Evolutionary conservation across 2,329 filamentous ascomycete species (phyloP).

Genomic region (Tetracladium maxilliforme): DNA sequence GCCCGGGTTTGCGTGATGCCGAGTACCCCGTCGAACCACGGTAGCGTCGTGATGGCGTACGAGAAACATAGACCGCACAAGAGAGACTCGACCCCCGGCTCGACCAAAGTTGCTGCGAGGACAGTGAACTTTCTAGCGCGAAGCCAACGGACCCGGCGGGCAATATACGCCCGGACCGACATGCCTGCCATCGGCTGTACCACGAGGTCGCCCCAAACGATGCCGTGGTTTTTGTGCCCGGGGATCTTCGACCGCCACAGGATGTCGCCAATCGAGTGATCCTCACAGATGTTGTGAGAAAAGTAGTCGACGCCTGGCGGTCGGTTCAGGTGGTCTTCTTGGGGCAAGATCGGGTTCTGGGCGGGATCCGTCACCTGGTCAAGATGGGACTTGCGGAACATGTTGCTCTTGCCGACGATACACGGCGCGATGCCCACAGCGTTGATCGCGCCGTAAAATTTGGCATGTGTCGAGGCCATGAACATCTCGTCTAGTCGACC

Average conservation of each 20-base stretch:
- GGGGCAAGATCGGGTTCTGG: constrained; percentile 24
- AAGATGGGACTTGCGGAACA: constrained; percentile 90
- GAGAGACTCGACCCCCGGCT: constrained; percentile 82
- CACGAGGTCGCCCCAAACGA: constrained; percentile 74
- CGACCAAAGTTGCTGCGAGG: constrained; percentile 72
- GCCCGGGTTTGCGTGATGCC: constrained; percentile 51
- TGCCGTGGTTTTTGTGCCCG: constrained; percentile 53
- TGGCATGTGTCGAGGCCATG: constrained; percentile 84
- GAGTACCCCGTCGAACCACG: constrained; percentile 38
- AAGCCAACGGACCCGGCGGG: constrained; percentile 76
- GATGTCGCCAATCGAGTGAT: constrained; percentile 86
- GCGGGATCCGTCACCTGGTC: constrained; percentile 49
- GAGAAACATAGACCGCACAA: constrained; percentile 70
- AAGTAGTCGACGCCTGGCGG: constrained; percentile 76
- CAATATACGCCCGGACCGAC: constrained; percentile 62
- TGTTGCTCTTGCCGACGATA: constrained; percentile 92
- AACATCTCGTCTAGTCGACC: constrained; percentile 89
- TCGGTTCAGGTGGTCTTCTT: constrained; percentile 9
- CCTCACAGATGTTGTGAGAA: constrained; percentile 92
- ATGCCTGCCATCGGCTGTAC: constrained; percentile 82
- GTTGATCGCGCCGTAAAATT: constrained; percentile 97
- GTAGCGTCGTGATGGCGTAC: constrained; percentile 62
- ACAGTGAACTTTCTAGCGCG: constrained; percentile 93
- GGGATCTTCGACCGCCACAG: constrained; percentile 62
- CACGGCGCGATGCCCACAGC: constrained; percentile 82